Evolutionary conservation across 129 eudicot species (phyloP).

Genomic region (Sambucus nigra): DNA sequence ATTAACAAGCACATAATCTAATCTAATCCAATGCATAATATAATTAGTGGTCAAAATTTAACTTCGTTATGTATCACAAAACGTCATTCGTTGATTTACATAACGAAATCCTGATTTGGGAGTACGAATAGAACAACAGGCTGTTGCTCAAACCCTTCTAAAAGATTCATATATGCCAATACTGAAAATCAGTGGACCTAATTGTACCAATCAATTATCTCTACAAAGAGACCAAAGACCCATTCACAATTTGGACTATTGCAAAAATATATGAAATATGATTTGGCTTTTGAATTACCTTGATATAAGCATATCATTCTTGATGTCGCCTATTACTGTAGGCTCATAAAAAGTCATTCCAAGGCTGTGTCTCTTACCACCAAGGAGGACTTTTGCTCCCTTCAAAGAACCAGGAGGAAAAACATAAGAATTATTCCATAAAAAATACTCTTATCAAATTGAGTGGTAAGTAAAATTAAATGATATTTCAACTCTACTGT

Average conservation of each 20-base stretch:
- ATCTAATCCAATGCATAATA: constrained; percentile 8
- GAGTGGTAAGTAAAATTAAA: no score
- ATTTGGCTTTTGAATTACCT: constrained; percentile 32
- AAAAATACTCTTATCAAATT: no score
- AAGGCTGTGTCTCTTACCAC: constrained; percentile 85
- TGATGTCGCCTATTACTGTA: constrained; percentile 65
- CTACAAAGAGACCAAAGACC: not conserved
- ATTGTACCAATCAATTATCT: not conserved
- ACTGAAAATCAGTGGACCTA: not conserved
- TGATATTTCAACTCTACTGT: no score
- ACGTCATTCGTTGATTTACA: no score
- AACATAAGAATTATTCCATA: not conserved
- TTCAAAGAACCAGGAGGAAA: constrained; percentile 12
- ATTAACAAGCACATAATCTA: not conserved
- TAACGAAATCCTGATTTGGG: no score
- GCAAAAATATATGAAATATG: not conserved
- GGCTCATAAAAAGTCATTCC: constrained; percentile 86
- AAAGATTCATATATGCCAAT: no score
- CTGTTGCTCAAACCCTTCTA: no score
- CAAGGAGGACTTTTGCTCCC: constrained; percentile 88
- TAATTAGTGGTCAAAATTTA: no score
- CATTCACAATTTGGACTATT: no score
- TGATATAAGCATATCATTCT: constrained; percentile 76
- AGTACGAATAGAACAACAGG: no score
- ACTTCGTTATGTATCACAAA: no score